A percentile compares a stretch with the other conserved stretches of the same genome.
These are phyloP conservation scores for Casaregolazyma lundiana DNA, from an alignment of 1,139 yeast genomes.

Conservation along the genomic window DNA sequence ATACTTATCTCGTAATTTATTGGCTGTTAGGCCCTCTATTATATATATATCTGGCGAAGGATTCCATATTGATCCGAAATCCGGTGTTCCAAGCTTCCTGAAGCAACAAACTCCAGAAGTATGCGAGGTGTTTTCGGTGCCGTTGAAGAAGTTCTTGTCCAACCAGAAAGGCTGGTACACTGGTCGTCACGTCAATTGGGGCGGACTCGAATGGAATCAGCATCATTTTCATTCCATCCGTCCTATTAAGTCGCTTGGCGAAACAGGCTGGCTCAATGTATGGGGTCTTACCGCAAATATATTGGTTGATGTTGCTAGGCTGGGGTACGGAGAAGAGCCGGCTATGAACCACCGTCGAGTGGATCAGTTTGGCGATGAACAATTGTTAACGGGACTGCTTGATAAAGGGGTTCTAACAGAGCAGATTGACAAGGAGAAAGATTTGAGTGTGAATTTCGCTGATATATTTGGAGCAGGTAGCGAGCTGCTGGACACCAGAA, in stretches of 20 bases:
- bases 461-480: conserved; percentile 27
- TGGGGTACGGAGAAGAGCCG: conserved; percentile 45
- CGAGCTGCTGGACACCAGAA: conserved; percentile 22
- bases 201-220: conserved; percentile 32
- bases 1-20: conserved; percentile 70
- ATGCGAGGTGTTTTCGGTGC: conserved; percentile 32
- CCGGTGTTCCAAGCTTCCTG: conserved; percentile 29
- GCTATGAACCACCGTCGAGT: conserved; percentile 31
- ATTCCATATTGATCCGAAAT: conserved; percentile 29
- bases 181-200: conserved; percentile 33
- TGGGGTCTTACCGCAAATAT: conserved; percentile 94
- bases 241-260: conserved; percentile 47
- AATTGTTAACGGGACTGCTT: conserved; percentile 23
- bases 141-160: conserved; percentile 26
- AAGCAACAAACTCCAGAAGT: conserved; percentile 35
- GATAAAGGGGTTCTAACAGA: conserved; percentile 24
- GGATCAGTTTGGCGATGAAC: conserved; percentile 31
- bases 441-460: conserved; percentile 20
- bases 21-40: conserved; percentile 78
- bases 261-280: conserved; percentile 62
- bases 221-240: conserved; percentile 31
- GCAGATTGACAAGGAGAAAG: conserved; percentile 23
- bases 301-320: conserved; percentile 66
- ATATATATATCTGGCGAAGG: conserved; percentile 43
- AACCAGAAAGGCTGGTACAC: conserved; percentile 32